Base-by-base conservation (phyloP, 2,329 filamentous ascomycete genomes). In the Colletotrichum sp. region DNA sequence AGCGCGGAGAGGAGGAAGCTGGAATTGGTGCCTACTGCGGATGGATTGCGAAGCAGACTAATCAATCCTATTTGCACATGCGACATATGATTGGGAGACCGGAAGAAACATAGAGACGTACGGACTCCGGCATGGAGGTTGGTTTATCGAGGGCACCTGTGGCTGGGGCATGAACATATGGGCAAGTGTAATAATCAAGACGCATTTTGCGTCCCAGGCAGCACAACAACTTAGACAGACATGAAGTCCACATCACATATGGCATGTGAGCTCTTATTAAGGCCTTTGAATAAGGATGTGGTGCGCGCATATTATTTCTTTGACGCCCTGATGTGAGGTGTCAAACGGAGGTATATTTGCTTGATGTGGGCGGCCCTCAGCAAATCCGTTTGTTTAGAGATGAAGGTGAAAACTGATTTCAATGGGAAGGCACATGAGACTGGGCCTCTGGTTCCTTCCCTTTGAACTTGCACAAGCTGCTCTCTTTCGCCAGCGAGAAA, bases 1-100 rank as follows among this genome's bases (percentile, higher is more conserved):
- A 67, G 48, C 48, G 48, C 65, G 2, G 48, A 58, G 12, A 58
- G 48, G 48, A 67, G 21, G 3, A 67, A 67, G 65, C n/a, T 67
- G 48, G 18, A 56, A 4, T 13, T 67, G n/a, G 28, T 67, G 8
- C 43, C 30, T 2, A 67, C 65, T 12, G 48, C 32, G 15, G 65
- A 67, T 32, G 65, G 65, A 1, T 30, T 67, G 12, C 43, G n/a
- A 30, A 30, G 28, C 48, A 67, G 26, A 36, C 30, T 67, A 2
- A 36, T 56, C 2, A 36, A 36, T 34, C 48, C 43, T 24, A 58
- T 67, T 34, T 67, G 65, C 21, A 56, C 28, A 2, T 67, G 65
- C n/a, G 48, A 67, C 30, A n/a, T 56, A 3, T 67, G 16, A 34
- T 34, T 9, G 26, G 12, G n/a, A 52, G n/a, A 13, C n/a, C 3